Conservation (phyloP, 768 basidiomycete genomes). For the Naganishia friedmannii region DNA sequence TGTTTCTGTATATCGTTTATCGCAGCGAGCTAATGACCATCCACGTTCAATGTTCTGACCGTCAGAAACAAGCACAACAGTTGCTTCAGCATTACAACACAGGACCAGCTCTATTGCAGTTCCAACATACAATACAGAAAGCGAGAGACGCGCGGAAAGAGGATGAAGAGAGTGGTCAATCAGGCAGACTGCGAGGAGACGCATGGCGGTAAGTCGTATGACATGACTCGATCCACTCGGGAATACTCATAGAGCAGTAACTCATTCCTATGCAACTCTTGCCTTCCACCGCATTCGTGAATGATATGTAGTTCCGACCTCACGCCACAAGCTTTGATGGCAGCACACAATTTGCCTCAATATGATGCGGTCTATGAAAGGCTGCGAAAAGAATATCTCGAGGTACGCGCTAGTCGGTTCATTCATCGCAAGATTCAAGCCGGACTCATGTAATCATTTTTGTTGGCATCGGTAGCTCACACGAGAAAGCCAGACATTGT, state of each 20-base stretch:
- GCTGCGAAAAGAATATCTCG: conserved; percentile 43
- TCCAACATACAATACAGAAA: conserved; percentile 43
- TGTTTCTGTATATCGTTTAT: conserved; percentile 14
- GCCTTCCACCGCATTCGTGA: neutral
- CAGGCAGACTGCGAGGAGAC: conserved; percentile 32
- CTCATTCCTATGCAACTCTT: neutral
- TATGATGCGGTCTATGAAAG: conserved; percentile 46
- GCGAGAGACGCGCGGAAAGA: conserved; percentile 33
- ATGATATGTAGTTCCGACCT: conserved; percentile 38
- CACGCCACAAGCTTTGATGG: conserved; percentile 41
- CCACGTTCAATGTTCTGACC: neutral
- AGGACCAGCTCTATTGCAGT: conserved; percentile 36
- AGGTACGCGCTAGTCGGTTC: conserved; percentile 24
- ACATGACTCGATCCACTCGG: neutral
- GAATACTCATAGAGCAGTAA: neutral
- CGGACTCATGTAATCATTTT: neutral
- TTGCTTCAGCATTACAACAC: conserved; percentile 42
- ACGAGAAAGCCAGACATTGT: conserved; percentile 17
- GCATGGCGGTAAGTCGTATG: conserved; percentile 45
- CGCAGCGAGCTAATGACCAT: neutral
- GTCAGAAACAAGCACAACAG: conserved; percentile 34
- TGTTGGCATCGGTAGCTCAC: neutral
- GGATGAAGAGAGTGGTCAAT: conserved; percentile 22
- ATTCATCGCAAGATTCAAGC: conserved; percentile 3
- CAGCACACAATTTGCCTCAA: conserved; percentile 43